These are phyloP conservation scores for Boletus insuetus DNA, from an alignment of 768 basidiomycete species.

Conservation along the genomic window DNA sequence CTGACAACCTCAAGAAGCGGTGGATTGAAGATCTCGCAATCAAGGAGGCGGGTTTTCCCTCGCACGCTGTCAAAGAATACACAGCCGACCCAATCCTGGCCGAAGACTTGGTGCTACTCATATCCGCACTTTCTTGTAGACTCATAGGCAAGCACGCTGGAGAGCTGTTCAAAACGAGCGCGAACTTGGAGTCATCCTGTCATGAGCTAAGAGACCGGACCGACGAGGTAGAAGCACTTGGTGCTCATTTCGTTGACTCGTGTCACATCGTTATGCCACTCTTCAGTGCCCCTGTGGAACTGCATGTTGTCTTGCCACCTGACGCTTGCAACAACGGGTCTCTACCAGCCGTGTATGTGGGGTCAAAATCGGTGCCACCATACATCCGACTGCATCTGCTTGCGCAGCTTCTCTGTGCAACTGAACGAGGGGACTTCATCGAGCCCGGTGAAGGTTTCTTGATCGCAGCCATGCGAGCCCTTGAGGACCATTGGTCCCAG, in stretches of 20 bases:
- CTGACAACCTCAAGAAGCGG: slow-evolving; percentile 61
- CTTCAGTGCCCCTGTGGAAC: slow-evolving; percentile 58
- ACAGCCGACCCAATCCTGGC: slow-evolving; percentile 36
- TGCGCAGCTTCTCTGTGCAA: slow-evolving; percentile 54
- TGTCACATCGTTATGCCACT: slow-evolving; percentile 58
- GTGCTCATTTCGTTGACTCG: slow-evolving; percentile 46
- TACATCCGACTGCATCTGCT: slow-evolving; percentile 86
- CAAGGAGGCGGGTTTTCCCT: slow-evolving; percentile 83
- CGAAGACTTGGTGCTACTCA: slow-evolving; percentile 52
- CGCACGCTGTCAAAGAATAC: slow-evolving; percentile 61
- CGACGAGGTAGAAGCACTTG: slow-evolving; percentile 55
- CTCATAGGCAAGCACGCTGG: slow-evolving; percentile 47
- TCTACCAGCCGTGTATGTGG: slow-evolving; percentile 69
- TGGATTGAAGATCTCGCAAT: slow-evolving; percentile 81
- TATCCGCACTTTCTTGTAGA: slow-evolving; percentile 51
- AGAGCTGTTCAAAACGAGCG: slow-evolving; percentile 33
- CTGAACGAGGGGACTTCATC: slow-evolving; percentile 54
- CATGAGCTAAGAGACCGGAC: slow-evolving; percentile 13
- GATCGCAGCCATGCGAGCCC: slow-evolving; percentile 62
- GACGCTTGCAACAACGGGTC: slow-evolving; percentile 40
- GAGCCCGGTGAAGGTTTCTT: slow-evolving; percentile 70
- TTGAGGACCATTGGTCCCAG: slow-evolving; percentile 68
- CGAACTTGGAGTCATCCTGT: slow-evolving; percentile 17
- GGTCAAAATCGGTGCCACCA: slow-evolving; percentile 64
- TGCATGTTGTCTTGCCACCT: slow-evolving; percentile 61